phyloP scores from a whole-genome alignment of 1,284 basidiomycete species.

The Porogramme epimiltina region DNA sequence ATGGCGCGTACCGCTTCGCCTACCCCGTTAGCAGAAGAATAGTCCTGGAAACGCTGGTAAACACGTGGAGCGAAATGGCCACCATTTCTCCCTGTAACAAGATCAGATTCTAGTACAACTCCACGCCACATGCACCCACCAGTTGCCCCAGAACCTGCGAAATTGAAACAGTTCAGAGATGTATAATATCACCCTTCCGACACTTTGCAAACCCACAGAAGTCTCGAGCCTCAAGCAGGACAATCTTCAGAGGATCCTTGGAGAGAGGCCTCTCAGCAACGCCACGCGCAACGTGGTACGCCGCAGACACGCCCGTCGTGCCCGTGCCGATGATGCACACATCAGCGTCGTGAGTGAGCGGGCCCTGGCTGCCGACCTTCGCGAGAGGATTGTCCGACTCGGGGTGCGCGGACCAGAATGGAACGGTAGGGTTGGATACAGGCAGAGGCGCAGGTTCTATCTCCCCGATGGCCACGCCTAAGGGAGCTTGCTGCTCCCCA shows the following conservation, averaged over 20 bases:
- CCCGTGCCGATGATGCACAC: constrained; percentile 79
- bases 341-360: constrained; percentile 59
- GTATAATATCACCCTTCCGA: background rate
- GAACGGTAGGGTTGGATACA: constrained; percentile 60
- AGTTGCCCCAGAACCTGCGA: constrained; percentile 77
- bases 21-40: constrained; percentile 43
- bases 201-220: too few relatives aligned
- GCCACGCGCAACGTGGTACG: constrained; percentile 59
- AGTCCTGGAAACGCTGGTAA: constrained; percentile 47
- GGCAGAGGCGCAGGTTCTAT: constrained; percentile 42
- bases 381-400: constrained; percentile 66
- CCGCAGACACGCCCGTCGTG: constrained; percentile 72
- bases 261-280: constrained; percentile 32
- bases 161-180: background rate
- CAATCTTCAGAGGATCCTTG: constrained; percentile 43
- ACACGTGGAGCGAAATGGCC: constrained; percentile 68
- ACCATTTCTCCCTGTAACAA: constrained; percentile 67
- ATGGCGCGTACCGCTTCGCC: constrained; percentile 58
- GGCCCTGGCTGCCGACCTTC: constrained; percentile 60
- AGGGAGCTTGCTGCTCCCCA: too few relatives aligned
- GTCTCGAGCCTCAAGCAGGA: constrained; percentile 74
- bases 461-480: background rate
- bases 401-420: constrained; percentile 66
- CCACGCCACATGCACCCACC: constrained; percentile 39
- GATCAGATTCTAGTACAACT: constrained; percentile 7